Evolutionary conservation across 495 filamentous ascomycete species (phyloP).

Genomic region (Penicillium paradoxum): DNA sequence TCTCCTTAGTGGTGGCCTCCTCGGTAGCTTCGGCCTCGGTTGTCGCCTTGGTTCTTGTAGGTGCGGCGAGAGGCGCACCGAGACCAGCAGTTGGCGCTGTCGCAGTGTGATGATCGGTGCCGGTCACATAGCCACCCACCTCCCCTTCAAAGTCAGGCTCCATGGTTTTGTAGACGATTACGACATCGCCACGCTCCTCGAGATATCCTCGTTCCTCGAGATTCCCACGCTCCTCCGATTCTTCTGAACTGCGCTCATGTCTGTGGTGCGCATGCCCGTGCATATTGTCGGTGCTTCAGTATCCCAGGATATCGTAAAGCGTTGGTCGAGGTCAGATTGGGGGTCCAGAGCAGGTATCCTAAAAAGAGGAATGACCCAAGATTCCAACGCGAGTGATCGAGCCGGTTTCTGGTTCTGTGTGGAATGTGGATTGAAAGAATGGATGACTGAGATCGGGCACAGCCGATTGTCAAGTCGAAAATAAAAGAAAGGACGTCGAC

Average conservation of each 20-base stretch:
- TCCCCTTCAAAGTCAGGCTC: constrained; percentile 10
- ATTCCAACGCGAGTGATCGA: constrained; percentile 24
- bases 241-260: constrained; percentile 17
- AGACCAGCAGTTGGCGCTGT: constrained; percentile 13
- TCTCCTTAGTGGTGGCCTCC: neutral
- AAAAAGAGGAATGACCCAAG: constrained; percentile 9
- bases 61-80: constrained; percentile 17
- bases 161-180: constrained; percentile 18
- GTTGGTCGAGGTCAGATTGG: neutral
- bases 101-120: neutral
- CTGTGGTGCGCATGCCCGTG: constrained; percentile 28
- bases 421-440: constrained; percentile 34
- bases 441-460: constrained; percentile 27
- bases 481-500: constrained; percentile 29
- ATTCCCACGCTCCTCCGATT: constrained; percentile 5
- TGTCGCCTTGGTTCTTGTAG: constrained; percentile 3
- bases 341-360: neutral
- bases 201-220: constrained; percentile 6
- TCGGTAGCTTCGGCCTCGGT: constrained; percentile 5
- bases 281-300: constrained; percentile 16
- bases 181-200: constrained; percentile 15
- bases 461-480: constrained; percentile 17
- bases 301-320: constrained; percentile 3
- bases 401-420: constrained; percentile 9
- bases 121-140: constrained; percentile 12